Base-by-base conservation (phyloP, 1,284 basidiomycete genomes). In the Trichosporon inkin region DNA sequence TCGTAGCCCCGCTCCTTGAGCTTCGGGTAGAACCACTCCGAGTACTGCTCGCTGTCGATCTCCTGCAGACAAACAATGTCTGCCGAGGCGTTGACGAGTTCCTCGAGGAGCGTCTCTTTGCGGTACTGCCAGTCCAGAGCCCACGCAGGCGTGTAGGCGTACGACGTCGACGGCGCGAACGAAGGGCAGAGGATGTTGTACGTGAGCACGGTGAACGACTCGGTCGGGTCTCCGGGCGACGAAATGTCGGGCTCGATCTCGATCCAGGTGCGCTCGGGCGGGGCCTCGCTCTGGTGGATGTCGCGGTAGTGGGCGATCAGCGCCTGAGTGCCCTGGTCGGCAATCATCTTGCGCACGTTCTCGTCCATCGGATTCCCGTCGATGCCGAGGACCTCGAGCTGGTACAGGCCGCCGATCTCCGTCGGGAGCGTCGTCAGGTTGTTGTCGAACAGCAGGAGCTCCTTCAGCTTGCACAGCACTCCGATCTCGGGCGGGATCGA, bases 81-180 rank as follows among this genome's bases (percentile, higher is more conserved):
- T 57, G 91, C 84, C 47, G 88, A 84, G 68, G 91, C 88, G 67
- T 85, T 85, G 78, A 88, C 83, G 53, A 98, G 82, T 80, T 99
- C 94, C 56, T 88, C 84, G 67, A 97, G 74, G 67, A 99, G 93
- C 61, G 91, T 82, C 65, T 92, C 89, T 78, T 92, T 94, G 62
- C 96, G 86, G 76, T 96, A 98, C 44, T 89, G 86, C 96, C 96
- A 99, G 40, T 86, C 83, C 37, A 99, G 82, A 0, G 96, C 96
- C 94, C 95, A 98, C 6, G 87, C 84, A 1, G 96, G 95, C 0
- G 95, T 98, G 79, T 99, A 99, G 10, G 92, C 93, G 78, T 99
- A 99, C 78, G 97, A 81, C 65, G 86, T 83, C 69, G 88, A 85
- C 22, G 95, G 95, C 16, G 96, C 96, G 71, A 86, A 90, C 73